Conservation (phyloP, 495 filamentous ascomycete species). For the Chaetomidium leptoderma region DNA sequence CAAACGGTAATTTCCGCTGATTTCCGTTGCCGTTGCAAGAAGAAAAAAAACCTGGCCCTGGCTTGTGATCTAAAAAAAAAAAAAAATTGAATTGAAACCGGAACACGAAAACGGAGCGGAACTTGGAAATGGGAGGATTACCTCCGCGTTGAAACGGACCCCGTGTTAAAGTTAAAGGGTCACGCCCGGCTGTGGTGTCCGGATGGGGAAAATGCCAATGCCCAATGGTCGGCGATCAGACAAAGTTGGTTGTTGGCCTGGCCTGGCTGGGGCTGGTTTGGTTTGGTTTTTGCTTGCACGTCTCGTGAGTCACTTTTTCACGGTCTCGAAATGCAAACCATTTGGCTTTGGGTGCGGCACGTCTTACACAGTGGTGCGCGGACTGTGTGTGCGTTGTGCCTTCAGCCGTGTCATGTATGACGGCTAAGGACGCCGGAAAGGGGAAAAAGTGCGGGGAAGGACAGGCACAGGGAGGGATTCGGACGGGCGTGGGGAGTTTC, state of each 20-base stretch:
- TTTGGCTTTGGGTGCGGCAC: background rate
- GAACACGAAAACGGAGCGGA: too few species aligned
- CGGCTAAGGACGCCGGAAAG: background rate
- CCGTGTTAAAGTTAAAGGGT: too few species aligned
- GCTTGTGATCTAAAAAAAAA: background rate
- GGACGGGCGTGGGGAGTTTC: background rate
- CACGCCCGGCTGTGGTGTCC: too few species aligned
- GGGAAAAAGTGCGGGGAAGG: conserved; percentile 12
- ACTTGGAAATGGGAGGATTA: too few species aligned
- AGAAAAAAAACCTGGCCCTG: background rate
- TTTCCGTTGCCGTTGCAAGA: too few species aligned
- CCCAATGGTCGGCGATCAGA: too few species aligned
- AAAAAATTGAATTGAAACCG: conserved; percentile 1
- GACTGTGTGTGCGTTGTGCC: background rate
- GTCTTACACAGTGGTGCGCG: background rate
- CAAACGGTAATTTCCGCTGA: background rate
- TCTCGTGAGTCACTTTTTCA: conserved; percentile 3
- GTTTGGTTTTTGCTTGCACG: too few species aligned
- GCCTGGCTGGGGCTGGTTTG: too few species aligned
- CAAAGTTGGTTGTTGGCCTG: too few species aligned
- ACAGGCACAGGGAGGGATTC: too few species aligned
- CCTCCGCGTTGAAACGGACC: too few species aligned
- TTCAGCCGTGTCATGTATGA: background rate
- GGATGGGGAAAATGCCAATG: too few species aligned
- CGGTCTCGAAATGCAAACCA: background rate